Conservation (phyloP, 225 moss, liverwort and hornwort species). For the Antitrichia curtipendula region DNA sequence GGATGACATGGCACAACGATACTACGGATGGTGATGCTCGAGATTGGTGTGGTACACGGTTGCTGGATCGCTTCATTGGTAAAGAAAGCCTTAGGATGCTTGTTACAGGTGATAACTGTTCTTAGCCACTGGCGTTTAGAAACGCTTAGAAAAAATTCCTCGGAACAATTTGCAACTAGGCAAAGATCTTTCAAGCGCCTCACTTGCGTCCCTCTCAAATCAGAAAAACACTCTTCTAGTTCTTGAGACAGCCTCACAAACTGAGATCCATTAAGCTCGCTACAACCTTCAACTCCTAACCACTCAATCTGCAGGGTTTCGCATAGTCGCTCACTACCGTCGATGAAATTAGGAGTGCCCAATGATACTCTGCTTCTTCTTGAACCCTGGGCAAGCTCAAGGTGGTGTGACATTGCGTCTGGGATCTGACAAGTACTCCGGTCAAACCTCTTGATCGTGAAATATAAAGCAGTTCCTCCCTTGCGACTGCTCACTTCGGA, state of each 20-base stretch:
- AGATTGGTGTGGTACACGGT: not conserved
- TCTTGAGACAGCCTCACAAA: not conserved
- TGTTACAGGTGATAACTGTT: not conserved
- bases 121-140: not conserved
- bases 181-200: not conserved
- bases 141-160: not conserved
- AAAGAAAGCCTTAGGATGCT: not conserved
- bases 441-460: not conserved
- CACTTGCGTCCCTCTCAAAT: not conserved
- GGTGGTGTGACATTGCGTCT: not conserved
- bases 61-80: not conserved
- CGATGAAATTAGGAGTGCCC: not conserved
- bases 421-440: not conserved
- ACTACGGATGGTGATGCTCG: not conserved
- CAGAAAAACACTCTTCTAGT: not conserved
- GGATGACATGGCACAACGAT: not conserved
- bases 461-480: not conserved
- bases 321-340: not conserved
- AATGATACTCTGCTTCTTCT: not conserved
- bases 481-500: not conserved
- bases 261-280: not conserved
- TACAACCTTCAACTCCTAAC: not conserved
- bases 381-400: conserved; percentile 13
- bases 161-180: not conserved
- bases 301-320: not conserved